Evolutionary conservation across 768 basidiomycete species (phyloP).

Genomic region (Daedalea quercina): DNA sequence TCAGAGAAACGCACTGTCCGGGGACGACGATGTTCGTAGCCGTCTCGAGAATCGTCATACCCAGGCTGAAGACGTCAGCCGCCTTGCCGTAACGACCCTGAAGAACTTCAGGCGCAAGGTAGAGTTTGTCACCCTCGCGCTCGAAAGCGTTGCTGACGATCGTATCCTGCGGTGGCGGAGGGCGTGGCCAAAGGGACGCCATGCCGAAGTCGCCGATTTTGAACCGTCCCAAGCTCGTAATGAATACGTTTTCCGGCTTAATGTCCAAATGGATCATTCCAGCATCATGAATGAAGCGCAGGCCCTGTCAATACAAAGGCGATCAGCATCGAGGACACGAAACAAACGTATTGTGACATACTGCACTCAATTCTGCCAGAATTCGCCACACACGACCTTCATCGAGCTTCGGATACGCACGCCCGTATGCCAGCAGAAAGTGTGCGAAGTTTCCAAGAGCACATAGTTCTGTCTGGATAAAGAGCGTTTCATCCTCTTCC

Average conservation of each 20-base stretch:
- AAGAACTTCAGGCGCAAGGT: constrained; percentile 93
- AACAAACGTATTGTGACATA: constrained; percentile 26
- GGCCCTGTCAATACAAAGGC: constrained; percentile 42
- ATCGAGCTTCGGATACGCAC: constrained; percentile 75
- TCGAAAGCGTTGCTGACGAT: constrained; percentile 49
- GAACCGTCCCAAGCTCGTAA: constrained; percentile 81
- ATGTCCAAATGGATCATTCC: constrained; percentile 93
- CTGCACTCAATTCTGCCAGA: constrained; percentile 81
- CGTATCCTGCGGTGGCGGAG: constrained; percentile 25
- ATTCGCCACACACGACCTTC: constrained; percentile 97
- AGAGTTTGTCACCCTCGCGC: constrained; percentile 94
- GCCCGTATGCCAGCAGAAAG: constrained; percentile 90
- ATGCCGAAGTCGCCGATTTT: constrained; percentile 99
- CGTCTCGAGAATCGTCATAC: constrained; percentile 93
- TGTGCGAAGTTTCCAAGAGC: constrained; percentile 85
- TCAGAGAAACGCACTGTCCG: constrained; percentile 73
- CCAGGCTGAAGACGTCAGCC: constrained; percentile 96
- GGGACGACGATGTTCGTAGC: constrained; percentile 95
- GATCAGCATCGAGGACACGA: constrained; percentile 14
- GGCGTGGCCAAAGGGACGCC: constrained; percentile 88
- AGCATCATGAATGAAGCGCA: constrained; percentile 83
- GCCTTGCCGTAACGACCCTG: constrained; percentile 88
- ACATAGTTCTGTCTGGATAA: constrained; percentile 93
- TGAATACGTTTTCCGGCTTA: constrained; percentile 95
- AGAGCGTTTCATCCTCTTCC: constrained; percentile 87